Conservation (phyloP, 2,329 filamentous ascomycete species). For the Trichoderma asperellum region DNA sequence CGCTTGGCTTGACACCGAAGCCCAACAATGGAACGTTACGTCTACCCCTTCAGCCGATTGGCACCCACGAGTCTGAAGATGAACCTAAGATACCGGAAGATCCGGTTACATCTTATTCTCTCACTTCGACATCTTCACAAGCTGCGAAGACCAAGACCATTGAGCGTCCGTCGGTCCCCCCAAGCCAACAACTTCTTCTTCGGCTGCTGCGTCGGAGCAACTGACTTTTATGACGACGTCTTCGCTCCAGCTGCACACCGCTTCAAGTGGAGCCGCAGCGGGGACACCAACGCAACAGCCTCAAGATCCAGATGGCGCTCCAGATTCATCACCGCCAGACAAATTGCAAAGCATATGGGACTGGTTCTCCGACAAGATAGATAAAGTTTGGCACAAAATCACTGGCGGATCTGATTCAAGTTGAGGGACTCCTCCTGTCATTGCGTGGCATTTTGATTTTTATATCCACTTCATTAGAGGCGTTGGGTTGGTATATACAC, state of each 20-base stretch:
- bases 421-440: not conserved
- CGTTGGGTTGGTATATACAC: conserved; percentile 3
- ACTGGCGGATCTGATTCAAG: conserved; percentile 32
- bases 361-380: conserved; percentile 56
- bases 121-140: not conserved
- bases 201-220: conserved; percentile 29
- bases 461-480: not conserved
- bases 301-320: conserved; percentile 31
- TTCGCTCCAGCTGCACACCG: not conserved
- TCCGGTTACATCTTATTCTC: conserved; percentile 43
- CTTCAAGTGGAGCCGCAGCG: not conserved
- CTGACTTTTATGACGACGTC: conserved; percentile 30
- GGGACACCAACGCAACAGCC: not conserved
- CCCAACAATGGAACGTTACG: conserved; percentile 88
- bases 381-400: conserved; percentile 52
- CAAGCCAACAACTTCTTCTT: conserved; percentile 1
- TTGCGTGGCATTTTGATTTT: not conserved
- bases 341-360: conserved; percentile 51
- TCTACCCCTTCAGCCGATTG: conserved; percentile 67
- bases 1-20: conserved; percentile 70
- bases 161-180: conserved; percentile 27
- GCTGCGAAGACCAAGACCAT: conserved; percentile 29
- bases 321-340: conserved; percentile 37
- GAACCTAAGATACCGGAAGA: conserved; percentile 57
- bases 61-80: conserved; percentile 60